Evolutionary conservation across 129 eudicot species (phyloP), one percentile per base, ranked within the genome.

Genomic region (Oenanthe sinensis): DNA sequence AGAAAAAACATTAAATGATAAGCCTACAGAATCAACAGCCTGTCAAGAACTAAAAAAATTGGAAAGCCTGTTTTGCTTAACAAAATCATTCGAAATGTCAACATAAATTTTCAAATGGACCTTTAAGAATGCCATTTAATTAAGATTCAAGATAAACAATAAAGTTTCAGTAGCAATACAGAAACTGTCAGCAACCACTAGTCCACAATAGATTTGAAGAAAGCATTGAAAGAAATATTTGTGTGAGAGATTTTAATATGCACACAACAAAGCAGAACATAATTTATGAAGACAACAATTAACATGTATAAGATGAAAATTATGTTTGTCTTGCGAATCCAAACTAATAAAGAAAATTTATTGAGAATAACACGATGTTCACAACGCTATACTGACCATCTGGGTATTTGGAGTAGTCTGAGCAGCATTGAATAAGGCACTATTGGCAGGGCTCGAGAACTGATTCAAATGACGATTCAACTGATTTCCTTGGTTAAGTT

Each of bases 381-480:
- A 60, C 33, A 24, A 60, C 4, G 68, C 68, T 24, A 60, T n/a
- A 40, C 77, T 74, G 42, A 94, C 98, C 97, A 95, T 88, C 81
- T 91, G 96, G 84, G 91, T 80, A 81, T 87, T 90, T 50, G 99
- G 96, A 60, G 95, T 82, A 46, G 86, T 86, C 79, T 96, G 99
- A 69, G 97, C 97, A 80, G 97, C 94, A 81, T 89, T 96, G 82
- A 88, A 96, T 81, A 96, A 78, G 9, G 99, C 96, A 87, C 83
- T 90, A 76, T 92, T 96, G 65, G 95, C 92, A 60, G 90, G 82
- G 82, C 90, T 86, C 36, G 99, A 92, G 86, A 92, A 90, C 83
- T 96, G 99, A 84, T 89, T 93, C 33, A 96, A 81, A 60, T 94
- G 99, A 28, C 97, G 99, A 86, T 86, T 87, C 78, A 96, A 82